These are phyloP conservation scores for Teratosphaeria destructans DNA, from an alignment of 2,329 filamentous ascomycete species.

Conservation along the genomic window DNA sequence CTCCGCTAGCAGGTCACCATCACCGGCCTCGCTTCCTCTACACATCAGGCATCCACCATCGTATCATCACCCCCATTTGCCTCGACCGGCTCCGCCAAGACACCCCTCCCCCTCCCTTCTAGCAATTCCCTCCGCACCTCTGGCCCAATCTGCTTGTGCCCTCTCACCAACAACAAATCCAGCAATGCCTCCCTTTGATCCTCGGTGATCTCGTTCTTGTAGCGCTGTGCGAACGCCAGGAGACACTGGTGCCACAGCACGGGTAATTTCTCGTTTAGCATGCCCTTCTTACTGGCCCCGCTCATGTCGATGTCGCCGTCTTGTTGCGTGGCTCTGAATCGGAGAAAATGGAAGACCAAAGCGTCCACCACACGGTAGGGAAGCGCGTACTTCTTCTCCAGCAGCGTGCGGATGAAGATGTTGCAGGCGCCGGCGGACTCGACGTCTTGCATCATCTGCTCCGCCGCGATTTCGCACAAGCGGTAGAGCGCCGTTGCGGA, in stretches of 20 bases:
- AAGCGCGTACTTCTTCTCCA: constrained; percentile 95
- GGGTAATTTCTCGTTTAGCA: constrained; percentile 51
- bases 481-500: constrained; percentile 85
- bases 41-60: constrained; percentile 50
- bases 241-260: constrained; percentile 96
- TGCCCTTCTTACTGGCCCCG: constrained; percentile 29
- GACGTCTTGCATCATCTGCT: constrained; percentile 71
- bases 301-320: constrained; percentile 45
- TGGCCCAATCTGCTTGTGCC: constrained; percentile 79
- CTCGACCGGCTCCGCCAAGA: constrained; percentile 48
- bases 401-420: constrained; percentile 82
- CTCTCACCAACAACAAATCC: constrained; percentile 73
- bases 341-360: constrained; percentile 90
- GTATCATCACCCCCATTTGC: constrained; percentile 68
- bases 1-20: background rate
- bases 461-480: constrained; percentile 86
- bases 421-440: constrained; percentile 89
- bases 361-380: constrained; percentile 92
- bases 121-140: constrained; percentile 83
- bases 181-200: constrained; percentile 86
- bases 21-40: too few species aligned
- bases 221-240: constrained; percentile 83
- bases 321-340: constrained; percentile 63
- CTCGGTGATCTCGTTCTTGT: constrained; percentile 91
- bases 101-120: constrained; percentile 75